phyloP scores from a whole-genome alignment of 2,329 filamentous ascomycete genomes.

The Trichoderma simmonsii region DNA sequence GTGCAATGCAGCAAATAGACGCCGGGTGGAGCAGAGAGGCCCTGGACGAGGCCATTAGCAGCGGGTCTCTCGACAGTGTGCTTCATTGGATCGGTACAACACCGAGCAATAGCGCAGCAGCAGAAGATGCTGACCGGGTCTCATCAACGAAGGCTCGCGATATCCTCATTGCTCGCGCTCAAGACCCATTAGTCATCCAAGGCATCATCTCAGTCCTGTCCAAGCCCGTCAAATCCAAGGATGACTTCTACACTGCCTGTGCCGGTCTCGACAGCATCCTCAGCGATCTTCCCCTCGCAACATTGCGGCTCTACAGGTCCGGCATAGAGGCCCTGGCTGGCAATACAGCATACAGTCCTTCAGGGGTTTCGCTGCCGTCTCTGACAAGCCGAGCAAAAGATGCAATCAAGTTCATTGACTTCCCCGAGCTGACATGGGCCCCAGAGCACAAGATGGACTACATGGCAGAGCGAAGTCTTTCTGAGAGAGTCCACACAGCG shows the following conservation, averaged over 20 bases:
- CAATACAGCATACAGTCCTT: background rate
- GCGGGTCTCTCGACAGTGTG: background rate
- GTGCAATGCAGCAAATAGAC: background rate
- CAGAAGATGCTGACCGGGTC: background rate
- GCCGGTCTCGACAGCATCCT: background rate
- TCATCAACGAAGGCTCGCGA: background rate
- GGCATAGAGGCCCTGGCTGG: background rate
- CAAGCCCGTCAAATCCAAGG: background rate
- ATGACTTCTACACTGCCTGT: conserved; percentile 2
- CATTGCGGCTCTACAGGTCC: background rate
- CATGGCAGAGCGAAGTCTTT: background rate
- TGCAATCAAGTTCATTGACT: conserved; percentile 12
- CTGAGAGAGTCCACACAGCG: background rate
- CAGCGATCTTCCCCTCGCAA: conserved; percentile 1
- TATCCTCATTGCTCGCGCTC: background rate
- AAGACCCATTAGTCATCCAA: background rate
- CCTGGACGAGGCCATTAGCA: background rate
- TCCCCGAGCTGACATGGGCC: conserved; percentile 3
- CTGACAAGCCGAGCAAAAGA: background rate
- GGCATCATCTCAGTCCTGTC: background rate
- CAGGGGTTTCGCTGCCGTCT: background rate
- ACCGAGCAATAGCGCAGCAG: background rate
- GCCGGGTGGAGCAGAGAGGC: background rate
- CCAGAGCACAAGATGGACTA: conserved; percentile 13
- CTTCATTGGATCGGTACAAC: background rate